Evolutionary conservation across 2,329 filamentous ascomycete species (phyloP).

Genomic region (Echinosphaeria canescens): DNA sequence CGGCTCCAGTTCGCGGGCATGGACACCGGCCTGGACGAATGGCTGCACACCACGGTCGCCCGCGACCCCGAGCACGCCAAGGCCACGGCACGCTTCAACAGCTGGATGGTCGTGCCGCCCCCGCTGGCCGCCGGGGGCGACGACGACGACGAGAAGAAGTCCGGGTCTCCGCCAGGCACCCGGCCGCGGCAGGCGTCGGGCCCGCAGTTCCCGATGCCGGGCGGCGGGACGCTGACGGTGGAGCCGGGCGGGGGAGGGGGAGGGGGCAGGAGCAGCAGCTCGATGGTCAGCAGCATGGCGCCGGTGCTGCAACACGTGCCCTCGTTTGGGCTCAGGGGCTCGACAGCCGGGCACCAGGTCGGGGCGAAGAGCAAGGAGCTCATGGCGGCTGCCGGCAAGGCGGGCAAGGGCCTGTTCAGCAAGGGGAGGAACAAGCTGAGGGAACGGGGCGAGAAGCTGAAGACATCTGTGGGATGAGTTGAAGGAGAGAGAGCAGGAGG

Average conservation of each 20-base stretch:
- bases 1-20: constrained; percentile 47
- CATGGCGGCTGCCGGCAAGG: constrained; percentile 67
- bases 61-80: constrained; percentile 28
- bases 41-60: constrained; percentile 25
- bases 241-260: constrained; percentile 3
- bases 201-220: constrained; percentile 33
- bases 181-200: constrained; percentile 3
- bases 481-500: too few relatives aligned
- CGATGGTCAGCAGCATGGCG: constrained; percentile 6
- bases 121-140: constrained; percentile 1
- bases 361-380: constrained; percentile 77
- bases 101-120: constrained; percentile 2
- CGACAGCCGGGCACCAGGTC: too few relatives aligned
- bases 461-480: too few relatives aligned
- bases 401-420: constrained; percentile 76
- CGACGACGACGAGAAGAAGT: too few relatives aligned
- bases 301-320: constrained; percentile 10
- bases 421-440: constrained; percentile 76
- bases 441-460: constrained; percentile 64
- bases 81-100: constrained; percentile 10
- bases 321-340: constrained; percentile 28
- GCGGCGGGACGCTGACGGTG: constrained; percentile 9
- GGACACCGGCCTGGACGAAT: constrained; percentile 51
- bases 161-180: constrained; percentile 3
- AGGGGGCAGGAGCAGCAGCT: constrained; percentile 15